These are phyloP conservation scores for Phaseolus lunatus DNA, from an alignment of 306 rosid species.

Conservation along the genomic window DNA sequence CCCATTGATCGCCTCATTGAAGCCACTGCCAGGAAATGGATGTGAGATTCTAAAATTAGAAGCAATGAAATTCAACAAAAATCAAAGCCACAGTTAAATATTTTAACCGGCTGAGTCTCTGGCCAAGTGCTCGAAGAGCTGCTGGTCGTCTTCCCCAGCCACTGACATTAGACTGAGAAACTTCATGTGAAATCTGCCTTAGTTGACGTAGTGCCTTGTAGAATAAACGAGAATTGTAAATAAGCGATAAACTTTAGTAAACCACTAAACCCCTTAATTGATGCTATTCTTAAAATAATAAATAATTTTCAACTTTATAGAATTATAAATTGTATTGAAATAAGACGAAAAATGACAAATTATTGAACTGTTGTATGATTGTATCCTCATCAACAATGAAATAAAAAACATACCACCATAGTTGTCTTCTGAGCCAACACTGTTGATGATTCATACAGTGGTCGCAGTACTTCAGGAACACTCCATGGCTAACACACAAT, in stretches of 20 bases:
- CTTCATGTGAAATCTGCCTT: conserved; percentile 94
- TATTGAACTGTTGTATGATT: neutral
- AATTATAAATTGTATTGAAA: neutral
- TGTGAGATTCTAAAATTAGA: conserved; percentile 43
- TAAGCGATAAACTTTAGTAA: neutral
- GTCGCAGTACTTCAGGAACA: conserved; percentile 95
- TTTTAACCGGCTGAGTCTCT: conserved; percentile 84
- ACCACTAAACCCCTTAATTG: neutral
- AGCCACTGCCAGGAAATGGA: conserved; percentile 69
- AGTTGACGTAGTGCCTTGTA: conserved; percentile 90
- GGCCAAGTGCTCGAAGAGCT: conserved; percentile 88
- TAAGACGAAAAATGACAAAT: neutral
- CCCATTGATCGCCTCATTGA: conserved; percentile 95
- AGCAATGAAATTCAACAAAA: conserved; percentile 1
- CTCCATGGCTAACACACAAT: conserved; percentile 80
- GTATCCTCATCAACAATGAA: conserved; percentile 1
- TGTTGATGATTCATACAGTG: conserved; percentile 91
- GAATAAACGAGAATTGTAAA: neutral
- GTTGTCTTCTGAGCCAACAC: conserved; percentile 94
- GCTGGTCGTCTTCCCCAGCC: conserved; percentile 99
- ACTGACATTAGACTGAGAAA: conserved; percentile 84
- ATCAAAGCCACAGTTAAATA: conserved; percentile 14
- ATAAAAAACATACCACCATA: conserved; percentile 74
- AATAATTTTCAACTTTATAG: conserved; percentile 18
- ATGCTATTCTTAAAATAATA: conserved; percentile 8